Percentiles rank a stretch among this genome's conserved stretches.
Conservation (phyloP, 192 early-diverging fungal genomes). For the Backusella morwellensis region DNA sequence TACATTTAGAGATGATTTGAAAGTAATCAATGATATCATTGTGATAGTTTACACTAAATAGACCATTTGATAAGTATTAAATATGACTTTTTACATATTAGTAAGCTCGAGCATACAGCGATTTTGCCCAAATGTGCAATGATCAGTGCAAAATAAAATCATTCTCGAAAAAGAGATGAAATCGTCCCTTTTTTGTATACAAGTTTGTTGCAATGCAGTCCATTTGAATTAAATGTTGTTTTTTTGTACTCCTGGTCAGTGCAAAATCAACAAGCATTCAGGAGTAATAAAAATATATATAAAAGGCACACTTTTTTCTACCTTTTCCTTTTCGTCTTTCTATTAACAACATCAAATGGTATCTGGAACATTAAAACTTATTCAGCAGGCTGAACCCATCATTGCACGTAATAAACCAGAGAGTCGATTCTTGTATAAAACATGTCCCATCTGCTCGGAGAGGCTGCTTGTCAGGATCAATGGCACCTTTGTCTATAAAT, state of each 20-base stretch:
- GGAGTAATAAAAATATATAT: neutral
- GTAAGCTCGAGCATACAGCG: neutral
- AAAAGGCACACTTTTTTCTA: neutral
- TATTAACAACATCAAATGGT: neutral
- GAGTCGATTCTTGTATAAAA: conserved; percentile 15
- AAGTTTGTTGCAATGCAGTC: neutral
- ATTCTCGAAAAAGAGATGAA: neutral
- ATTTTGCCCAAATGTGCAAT: neutral
- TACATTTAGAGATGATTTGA: no score
- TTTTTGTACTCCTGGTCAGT: conserved; percentile 3
- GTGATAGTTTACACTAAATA: no score
- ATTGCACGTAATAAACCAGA: neutral
- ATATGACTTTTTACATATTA: no score
- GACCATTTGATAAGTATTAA: no score
- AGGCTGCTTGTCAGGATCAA: conserved; percentile 24
- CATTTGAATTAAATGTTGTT: conserved; percentile 4
- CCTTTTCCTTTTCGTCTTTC: neutral
- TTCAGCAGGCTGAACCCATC: neutral
- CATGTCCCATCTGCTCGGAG: conserved; percentile 29
- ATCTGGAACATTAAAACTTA: neutral
- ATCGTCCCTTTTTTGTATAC: neutral
- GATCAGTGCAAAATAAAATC: neutral
- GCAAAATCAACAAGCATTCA: neutral
- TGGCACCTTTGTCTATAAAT: conserved; percentile 26
- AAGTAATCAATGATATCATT: no score